Evolutionary conservation across 2,329 filamentous ascomycete genomes (phyloP).

Genomic region (Nigrospora osmanthi): DNA sequence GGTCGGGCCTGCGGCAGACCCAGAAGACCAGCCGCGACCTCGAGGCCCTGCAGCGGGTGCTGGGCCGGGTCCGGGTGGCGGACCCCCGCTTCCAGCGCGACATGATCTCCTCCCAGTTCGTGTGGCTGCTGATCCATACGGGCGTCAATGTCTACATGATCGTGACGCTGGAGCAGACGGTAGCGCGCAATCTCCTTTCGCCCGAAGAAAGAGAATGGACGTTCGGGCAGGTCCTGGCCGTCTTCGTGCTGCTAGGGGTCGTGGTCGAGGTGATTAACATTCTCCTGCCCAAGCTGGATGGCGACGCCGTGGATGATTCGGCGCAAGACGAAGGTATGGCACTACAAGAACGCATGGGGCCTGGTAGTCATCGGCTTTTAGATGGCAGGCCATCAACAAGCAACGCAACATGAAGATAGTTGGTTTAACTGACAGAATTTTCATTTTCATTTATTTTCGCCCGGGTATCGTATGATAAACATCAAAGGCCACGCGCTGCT

Average conservation of each 20-base stretch:
- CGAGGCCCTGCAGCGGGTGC: not conserved
- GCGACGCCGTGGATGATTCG: not conserved
- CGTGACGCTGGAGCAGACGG: constrained; percentile 1
- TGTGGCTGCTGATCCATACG: constrained; percentile 1
- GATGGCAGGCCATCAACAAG: too few species aligned
- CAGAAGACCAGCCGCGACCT: not conserved
- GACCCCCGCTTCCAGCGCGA: not conserved
- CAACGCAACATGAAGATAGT: too few species aligned
- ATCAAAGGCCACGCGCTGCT: too few species aligned
- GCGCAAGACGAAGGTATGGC: not conserved
- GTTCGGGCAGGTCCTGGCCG: constrained; percentile 1
- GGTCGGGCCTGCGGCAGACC: not conserved
- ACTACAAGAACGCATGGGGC: too few species aligned
- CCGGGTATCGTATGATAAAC: too few species aligned
- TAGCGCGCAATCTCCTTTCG: not conserved
- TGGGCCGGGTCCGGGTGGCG: not conserved
- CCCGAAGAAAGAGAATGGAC: constrained; percentile 1
- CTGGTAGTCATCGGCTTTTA: too few species aligned
- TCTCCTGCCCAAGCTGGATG: not conserved
- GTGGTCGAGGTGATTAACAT: constrained; percentile 2
- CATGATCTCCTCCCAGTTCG: not conserved
- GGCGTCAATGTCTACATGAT: constrained; percentile 3
- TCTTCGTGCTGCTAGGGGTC: constrained; percentile 1
- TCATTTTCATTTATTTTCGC: too few species aligned
- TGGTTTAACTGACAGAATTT: too few species aligned